Conservation (phyloP, 108 stramenopile genomes). For the Skeletonema marinoi region DNA sequence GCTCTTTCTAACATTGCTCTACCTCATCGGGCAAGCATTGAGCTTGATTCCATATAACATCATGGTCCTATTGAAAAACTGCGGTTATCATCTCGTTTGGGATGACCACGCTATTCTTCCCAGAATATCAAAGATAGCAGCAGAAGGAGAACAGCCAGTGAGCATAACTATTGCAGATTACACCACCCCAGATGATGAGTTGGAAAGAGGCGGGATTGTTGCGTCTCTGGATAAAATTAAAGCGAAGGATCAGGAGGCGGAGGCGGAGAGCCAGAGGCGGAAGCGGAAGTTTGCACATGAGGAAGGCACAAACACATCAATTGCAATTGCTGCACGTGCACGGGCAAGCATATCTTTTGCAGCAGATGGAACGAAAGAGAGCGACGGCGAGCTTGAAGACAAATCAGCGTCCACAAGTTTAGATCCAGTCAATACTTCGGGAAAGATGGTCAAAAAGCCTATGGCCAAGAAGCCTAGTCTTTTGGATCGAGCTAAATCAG, state of each 20-base stretch:
- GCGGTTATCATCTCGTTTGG: neutral
- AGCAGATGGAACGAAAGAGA: neutral
- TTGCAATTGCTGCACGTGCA: too few species aligned
- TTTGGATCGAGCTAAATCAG: neutral
- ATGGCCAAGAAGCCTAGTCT: neutral
- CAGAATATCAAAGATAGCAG: neutral
- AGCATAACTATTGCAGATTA: neutral
- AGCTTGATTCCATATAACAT: conserved; percentile 20
- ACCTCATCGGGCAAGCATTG: conserved; percentile 33
- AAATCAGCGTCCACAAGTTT: neutral
- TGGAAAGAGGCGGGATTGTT: neutral
- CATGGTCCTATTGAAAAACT: neutral
- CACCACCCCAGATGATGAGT: neutral
- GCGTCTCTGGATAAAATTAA: too few species aligned
- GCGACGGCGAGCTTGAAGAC: neutral
- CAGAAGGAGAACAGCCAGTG: too few species aligned
- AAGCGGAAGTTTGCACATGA: neutral
- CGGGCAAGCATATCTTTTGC: neutral
- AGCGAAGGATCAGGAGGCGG: neutral
- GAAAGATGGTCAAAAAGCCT: neutral
- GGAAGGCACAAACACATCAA: too few species aligned
- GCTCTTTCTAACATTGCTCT: conserved; percentile 34
- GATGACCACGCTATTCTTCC: neutral
- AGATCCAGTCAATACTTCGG: neutral
- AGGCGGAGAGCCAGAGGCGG: neutral